A percentile compares a stretch with the other conserved stretches of the same genome.
Conservation (phyloP, 2,329 filamentous ascomycete species). For the Ophiostoma piceae region DNA sequence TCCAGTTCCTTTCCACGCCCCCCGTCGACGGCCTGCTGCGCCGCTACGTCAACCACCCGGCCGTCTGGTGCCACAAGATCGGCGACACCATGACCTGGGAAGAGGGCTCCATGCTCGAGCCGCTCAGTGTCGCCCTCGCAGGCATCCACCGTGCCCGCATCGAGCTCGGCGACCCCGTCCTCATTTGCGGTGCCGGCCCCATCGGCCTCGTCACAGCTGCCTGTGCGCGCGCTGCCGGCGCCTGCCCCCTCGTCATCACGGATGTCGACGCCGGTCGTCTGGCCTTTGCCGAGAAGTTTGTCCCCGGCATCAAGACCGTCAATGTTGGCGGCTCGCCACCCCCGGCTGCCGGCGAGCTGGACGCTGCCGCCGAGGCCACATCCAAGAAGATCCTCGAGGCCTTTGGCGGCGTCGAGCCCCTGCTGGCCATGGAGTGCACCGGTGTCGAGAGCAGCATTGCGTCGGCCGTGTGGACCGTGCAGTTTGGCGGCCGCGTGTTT, state of each 20-base stretch:
- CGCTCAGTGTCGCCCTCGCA: constrained; percentile 80
- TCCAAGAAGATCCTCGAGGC: constrained; percentile 57
- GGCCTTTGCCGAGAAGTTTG: constrained; percentile 76
- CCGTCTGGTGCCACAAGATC: constrained; percentile 94
- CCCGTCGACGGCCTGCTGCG: constrained; percentile 81
- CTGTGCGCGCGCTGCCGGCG: constrained; percentile 79
- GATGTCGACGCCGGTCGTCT: constrained; percentile 87
- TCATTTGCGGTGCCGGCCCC: constrained; percentile 88
- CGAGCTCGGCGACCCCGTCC: constrained; percentile 75
- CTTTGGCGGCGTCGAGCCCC: constrained; percentile 75
- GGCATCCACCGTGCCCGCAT: constrained; percentile 79
- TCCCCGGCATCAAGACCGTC: constrained; percentile 73
- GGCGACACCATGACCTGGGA: constrained; percentile 79
- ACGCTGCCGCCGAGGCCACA: constrained; percentile 61
- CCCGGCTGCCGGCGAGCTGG: constrained; percentile 30
- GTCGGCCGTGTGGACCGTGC: constrained; percentile 80
- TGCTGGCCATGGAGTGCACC: constrained; percentile 84
- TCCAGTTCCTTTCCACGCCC: constrained; percentile 84
- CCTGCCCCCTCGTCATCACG: constrained; percentile 85
- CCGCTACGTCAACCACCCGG: constrained; percentile 91
- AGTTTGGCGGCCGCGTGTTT: constrained; percentile 96
- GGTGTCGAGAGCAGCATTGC: constrained; percentile 87
- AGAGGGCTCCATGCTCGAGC: constrained; percentile 85
- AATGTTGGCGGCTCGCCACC: constrained; percentile 49
- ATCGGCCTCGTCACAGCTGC: constrained; percentile 87